These are phyloP conservation scores for Pythium coloratum DNA, from an alignment of 352 stramenopile genomes.

Conservation along the genomic window DNA sequence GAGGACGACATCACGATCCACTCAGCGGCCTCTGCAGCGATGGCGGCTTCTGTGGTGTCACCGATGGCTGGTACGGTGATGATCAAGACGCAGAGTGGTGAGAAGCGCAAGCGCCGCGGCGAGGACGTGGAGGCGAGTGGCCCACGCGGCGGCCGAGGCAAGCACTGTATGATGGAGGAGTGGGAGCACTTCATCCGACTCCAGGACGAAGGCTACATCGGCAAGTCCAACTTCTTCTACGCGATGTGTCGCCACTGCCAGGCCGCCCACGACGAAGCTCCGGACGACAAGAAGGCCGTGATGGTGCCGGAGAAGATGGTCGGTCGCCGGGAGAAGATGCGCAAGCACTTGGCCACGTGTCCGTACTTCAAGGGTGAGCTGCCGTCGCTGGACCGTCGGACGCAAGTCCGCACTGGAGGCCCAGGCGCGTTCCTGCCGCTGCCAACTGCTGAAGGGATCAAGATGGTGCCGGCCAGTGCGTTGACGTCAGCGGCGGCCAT, in stretches of 20 bases:
- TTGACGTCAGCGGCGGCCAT: slow-evolving; percentile 17
- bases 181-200: slow-evolving; percentile 78
- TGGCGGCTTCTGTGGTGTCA: background rate
- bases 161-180: slow-evolving; percentile 84
- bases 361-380: slow-evolving; percentile 68
- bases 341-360: slow-evolving; percentile 66
- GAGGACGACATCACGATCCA: slow-evolving; percentile 6
- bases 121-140: slow-evolving; percentile 35
- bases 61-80: slow-evolving; percentile 16
- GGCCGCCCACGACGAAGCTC: slow-evolving; percentile 51
- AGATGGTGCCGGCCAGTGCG: slow-evolving; percentile 30
- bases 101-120: slow-evolving; percentile 58
- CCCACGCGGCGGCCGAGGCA: slow-evolving; percentile 51
- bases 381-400: slow-evolving; percentile 46
- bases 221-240: slow-evolving; percentile 83
- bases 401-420: slow-evolving; percentile 13
- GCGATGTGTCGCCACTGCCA: slow-evolving; percentile 74
- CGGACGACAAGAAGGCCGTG: slow-evolving; percentile 52
- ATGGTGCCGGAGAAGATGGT: slow-evolving; percentile 66
- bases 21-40: background rate
- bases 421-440: slow-evolving; percentile 30
- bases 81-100: slow-evolving; percentile 26
- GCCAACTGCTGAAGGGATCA: slow-evolving; percentile 28
- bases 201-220: slow-evolving; percentile 78
- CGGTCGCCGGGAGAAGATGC: slow-evolving; percentile 75